Evolutionary conservation across 345 rosid species (phyloP).

Genomic region (Iberis pinnata): DNA sequence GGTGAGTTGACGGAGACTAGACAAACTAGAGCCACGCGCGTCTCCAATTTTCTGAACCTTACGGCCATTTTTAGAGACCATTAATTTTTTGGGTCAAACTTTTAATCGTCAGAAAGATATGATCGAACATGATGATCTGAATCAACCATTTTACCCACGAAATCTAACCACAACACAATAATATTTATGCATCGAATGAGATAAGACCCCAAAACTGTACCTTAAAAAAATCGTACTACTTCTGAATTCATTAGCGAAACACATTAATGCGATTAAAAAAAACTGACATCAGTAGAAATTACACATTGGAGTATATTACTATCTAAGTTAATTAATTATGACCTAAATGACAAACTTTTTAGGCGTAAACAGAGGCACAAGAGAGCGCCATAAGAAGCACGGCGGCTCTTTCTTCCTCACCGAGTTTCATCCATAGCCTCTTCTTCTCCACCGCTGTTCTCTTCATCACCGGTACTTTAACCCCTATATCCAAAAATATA

Average conservation of each 20-base stretch:
- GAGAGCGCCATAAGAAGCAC: conserved; percentile 84
- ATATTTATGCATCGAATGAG: no score
- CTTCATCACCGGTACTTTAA: conserved; percentile 31
- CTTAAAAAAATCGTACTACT: background rate
- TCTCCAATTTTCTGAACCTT: conserved; percentile 1
- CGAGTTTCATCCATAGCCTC: conserved; percentile 49
- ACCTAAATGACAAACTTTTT: conserved; percentile 3
- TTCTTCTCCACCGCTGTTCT: conserved; percentile 46
- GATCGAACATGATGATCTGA: no score
- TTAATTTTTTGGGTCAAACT: no score
- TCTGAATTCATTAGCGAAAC: conserved; percentile 14
- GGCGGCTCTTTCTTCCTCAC: conserved; percentile 78
- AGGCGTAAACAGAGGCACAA: conserved; percentile 68
- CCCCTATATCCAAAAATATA: conserved; percentile 21
- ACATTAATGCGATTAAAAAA: conserved; percentile 24
- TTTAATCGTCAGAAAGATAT: no score
- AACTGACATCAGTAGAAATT: conserved; percentile 3
- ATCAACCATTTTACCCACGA: no score
- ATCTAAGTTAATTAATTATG: conserved; percentile 13
- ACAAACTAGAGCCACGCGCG: conserved; percentile 20
- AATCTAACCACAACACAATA: background rate
- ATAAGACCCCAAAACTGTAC: no score
- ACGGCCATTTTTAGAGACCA: no score
- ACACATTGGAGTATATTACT: conserved; percentile 21
- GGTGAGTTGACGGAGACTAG: conserved; percentile 18